A percentile compares a stretch with the other conserved stretches of the same genome.
phyloP scores from a whole-genome alignment of 495 filamentous ascomycete species.

The Penicillium desertorum region DNA sequence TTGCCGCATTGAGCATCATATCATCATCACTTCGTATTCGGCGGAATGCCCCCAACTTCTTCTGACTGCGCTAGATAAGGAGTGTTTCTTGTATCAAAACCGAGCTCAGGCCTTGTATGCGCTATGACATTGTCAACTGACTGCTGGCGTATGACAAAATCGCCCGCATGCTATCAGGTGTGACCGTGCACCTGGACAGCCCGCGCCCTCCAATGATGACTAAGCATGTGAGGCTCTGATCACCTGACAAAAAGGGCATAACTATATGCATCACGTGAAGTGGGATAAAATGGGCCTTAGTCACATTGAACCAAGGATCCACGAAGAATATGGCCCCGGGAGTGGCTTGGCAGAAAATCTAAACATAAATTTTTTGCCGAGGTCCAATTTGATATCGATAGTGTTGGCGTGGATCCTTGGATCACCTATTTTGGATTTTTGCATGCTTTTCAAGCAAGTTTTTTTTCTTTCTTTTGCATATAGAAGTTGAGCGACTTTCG shows the following conservation, averaged over 20 bases:
- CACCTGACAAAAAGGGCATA: background rate
- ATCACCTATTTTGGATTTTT: conserved; percentile 6
- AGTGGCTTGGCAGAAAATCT: background rate
- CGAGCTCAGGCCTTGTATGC: background rate
- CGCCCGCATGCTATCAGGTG: background rate
- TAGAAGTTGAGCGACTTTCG: background rate
- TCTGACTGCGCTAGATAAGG: background rate
- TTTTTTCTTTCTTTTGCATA: background rate
- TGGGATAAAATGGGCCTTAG: background rate
- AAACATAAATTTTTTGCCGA: conserved; percentile 14
- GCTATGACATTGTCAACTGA: conserved; percentile 32
- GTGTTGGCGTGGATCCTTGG: conserved; percentile 4
- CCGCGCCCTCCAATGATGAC: background rate
- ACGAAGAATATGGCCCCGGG: background rate
- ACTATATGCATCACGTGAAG: background rate
- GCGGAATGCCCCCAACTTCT: conserved; percentile 7
- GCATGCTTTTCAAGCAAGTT: conserved; percentile 1
- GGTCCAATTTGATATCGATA: conserved; percentile 13
- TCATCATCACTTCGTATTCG: conserved; percentile 25
- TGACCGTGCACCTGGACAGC: background rate
- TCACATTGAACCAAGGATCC: background rate
- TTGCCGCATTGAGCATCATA: conserved; percentile 35
- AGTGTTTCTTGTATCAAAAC: background rate
- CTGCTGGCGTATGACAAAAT: conserved; percentile 4
- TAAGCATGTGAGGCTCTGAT: background rate